Evolutionary conservation across 257 asterid genomes (phyloP).

Genomic region (Parsonsia alboflavescens): DNA sequence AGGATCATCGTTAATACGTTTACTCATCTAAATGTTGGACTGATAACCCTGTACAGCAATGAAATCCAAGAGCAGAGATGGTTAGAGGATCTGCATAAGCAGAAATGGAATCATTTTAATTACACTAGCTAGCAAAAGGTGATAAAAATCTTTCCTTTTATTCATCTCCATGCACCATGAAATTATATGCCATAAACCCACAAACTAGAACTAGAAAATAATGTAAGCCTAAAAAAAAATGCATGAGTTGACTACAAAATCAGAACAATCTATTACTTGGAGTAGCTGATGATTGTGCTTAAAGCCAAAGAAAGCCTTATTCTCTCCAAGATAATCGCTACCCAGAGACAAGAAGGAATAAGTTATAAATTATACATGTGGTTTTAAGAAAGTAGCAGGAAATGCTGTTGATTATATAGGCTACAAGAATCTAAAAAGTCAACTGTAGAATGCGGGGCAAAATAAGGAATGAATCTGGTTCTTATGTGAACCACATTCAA

Average conservation of each 20-base stretch:
- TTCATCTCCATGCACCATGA: not conserved
- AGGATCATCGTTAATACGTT: not conserved
- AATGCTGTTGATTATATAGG: conserved; percentile 15
- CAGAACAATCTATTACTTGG: not conserved
- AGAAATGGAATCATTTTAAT: not conserved
- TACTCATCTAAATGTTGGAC: conserved; percentile 7
- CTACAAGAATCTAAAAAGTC: conserved; percentile 7
- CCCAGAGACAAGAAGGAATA: too few relatives aligned
- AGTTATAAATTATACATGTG: not conserved
- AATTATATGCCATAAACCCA: not conserved
- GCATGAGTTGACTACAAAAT: too few relatives aligned
- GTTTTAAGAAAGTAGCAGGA: not conserved
- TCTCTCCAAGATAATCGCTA: too few relatives aligned
- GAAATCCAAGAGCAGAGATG: not conserved
- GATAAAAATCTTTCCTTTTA: not conserved
- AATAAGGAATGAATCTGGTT: conserved; percentile 17
- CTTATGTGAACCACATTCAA: conserved; percentile 6
- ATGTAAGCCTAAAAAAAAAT: not conserved
- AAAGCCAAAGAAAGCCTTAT: not conserved
- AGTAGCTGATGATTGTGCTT: too few relatives aligned
- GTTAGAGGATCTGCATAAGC: not conserved
- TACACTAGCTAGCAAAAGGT: not conserved
- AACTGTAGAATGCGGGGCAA: conserved; percentile 8
- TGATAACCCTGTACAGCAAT: not conserved
- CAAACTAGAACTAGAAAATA: not conserved